These are phyloP conservation scores for Maudiozyma saulgeensis DNA, from an alignment of 805 yeast genomes.

Conservation along the genomic window DNA sequence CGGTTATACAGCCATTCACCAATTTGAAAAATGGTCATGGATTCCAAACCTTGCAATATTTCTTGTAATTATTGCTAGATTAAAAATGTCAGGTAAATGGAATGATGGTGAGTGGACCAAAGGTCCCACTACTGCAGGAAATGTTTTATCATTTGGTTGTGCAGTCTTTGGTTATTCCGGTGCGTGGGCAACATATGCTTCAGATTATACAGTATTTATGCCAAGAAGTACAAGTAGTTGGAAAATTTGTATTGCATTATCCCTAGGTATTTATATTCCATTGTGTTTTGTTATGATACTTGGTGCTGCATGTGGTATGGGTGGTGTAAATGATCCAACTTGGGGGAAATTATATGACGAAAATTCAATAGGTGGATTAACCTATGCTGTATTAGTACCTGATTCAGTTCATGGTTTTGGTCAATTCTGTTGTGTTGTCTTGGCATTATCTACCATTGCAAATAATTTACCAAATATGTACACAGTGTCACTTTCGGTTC, in stretches of 20 bases:
- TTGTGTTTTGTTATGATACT: slow-evolving; percentile 60
- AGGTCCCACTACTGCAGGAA: slow-evolving; percentile 66
- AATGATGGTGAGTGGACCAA: slow-evolving; percentile 38
- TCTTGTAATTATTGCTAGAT: slow-evolving; percentile 66
- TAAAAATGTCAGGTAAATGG: slow-evolving; percentile 59
- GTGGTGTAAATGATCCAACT: slow-evolving; percentile 37
- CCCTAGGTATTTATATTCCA: slow-evolving; percentile 56
- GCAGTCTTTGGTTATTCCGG: slow-evolving; percentile 81
- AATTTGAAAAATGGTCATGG: slow-evolving; percentile 81
- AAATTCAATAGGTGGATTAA: slow-evolving; percentile 71
- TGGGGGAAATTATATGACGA: slow-evolving; percentile 44
- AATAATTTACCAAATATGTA: slow-evolving; percentile 91
- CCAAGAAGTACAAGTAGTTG: slow-evolving; percentile 49
- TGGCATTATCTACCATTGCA: slow-evolving; percentile 78
- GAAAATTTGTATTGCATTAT: slow-evolving; percentile 54
- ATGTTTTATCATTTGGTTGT: slow-evolving; percentile 74
- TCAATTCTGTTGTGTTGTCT: slow-evolving; percentile 73
- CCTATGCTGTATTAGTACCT: slow-evolving; percentile 64
- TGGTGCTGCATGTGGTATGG: slow-evolving; percentile 82
- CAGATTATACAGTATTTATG: slow-evolving; percentile 86
- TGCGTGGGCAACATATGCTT: slow-evolving; percentile 92
- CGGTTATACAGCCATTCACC: slow-evolving; percentile 75
- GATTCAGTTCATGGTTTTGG: slow-evolving; percentile 84
- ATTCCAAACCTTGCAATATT: slow-evolving; percentile 67
- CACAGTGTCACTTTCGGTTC: slow-evolving; percentile 78